Conservation (phyloP, 1,284 basidiomycete genomes). For the Trametes polyzona region DNA sequence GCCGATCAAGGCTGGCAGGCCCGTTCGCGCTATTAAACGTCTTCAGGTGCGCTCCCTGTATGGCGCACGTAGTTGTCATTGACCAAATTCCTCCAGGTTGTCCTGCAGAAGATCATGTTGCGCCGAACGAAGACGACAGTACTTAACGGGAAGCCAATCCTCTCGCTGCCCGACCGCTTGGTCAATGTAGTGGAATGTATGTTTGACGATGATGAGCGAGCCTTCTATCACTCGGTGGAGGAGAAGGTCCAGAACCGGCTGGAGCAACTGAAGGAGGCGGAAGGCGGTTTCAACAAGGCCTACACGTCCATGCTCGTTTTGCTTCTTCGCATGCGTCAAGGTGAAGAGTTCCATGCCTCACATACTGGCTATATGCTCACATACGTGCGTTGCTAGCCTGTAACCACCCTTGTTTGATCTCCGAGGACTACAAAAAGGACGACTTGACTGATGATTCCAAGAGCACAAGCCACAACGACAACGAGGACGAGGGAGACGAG, state of each 20-base stretch:
- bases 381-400: slow-evolving; percentile 60
- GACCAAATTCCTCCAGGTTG: slow-evolving; percentile 49
- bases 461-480: slow-evolving; percentile 52
- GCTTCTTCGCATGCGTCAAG: slow-evolving; percentile 87
- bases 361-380: neutral
- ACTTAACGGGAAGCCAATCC: slow-evolving; percentile 85
- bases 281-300: slow-evolving; percentile 59
- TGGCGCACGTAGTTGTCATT: too few species aligned
- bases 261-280: slow-evolving; percentile 70
- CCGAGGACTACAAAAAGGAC: slow-evolving; percentile 74
- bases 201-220: slow-evolving; percentile 75
- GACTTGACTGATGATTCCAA: slow-evolving; percentile 74
- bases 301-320: slow-evolving; percentile 89
- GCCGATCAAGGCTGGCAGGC: slow-evolving; percentile 76
- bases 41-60: slow-evolving; percentile 60
- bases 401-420: slow-evolving; percentile 84
- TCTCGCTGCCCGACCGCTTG: slow-evolving; percentile 79
- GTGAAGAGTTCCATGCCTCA: slow-evolving; percentile 46
- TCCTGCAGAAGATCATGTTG: slow-evolving; percentile 90
- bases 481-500: slow-evolving; percentile 64
- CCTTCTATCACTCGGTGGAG: slow-evolving; percentile 85
- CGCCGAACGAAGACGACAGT: slow-evolving; percentile 85
- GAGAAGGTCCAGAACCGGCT: slow-evolving; percentile 74
- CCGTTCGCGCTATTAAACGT: slow-evolving; percentile 80
- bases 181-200: slow-evolving; percentile 76